Percentiles rank a stretch among this genome's conserved stretches.
phyloP scores from a whole-genome alignment of 768 basidiomycete genomes.

The Cyclocybe aegerita region DNA sequence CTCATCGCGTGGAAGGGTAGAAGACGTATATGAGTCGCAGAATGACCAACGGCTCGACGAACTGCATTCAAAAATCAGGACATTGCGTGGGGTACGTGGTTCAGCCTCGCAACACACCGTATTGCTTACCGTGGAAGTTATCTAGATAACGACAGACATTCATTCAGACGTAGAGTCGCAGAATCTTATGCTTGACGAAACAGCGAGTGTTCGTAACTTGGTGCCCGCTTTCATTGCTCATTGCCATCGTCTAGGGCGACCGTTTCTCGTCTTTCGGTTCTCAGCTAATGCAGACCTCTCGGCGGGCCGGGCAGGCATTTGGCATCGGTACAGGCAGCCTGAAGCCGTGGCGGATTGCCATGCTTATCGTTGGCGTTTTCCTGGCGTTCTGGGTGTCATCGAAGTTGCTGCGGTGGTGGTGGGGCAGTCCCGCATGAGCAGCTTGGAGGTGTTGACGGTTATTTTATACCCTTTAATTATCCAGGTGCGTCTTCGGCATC shows the following conservation, averaged over 20 bases:
- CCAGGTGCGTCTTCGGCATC: too few species aligned
- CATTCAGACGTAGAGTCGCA: constrained; percentile 83
- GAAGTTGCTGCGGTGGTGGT: constrained; percentile 54
- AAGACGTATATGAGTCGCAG: constrained; percentile 80
- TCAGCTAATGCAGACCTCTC: constrained; percentile 64
- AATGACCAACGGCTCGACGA: constrained; percentile 86
- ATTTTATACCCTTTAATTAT: too few species aligned
- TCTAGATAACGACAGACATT: constrained; percentile 84
- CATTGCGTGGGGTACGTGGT: constrained; percentile 68
- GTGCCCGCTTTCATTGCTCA: background rate
- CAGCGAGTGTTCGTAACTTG: constrained; percentile 44
- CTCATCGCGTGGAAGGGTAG: constrained; percentile 43
- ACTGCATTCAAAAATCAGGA: constrained; percentile 81
- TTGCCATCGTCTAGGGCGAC: constrained; percentile 49
- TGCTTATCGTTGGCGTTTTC: constrained; percentile 55
- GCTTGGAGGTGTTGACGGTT: too few species aligned
- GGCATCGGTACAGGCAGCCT: constrained; percentile 66
- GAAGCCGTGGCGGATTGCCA: constrained; percentile 67
- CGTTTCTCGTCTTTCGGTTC: constrained; percentile 65
- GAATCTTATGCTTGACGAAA: constrained; percentile 74
- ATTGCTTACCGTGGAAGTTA: background rate
- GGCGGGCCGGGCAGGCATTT: constrained; percentile 71
- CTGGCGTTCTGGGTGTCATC: constrained; percentile 56
- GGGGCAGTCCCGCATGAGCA: constrained; percentile 8
- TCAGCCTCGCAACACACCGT: background rate